A percentile compares a stretch with the other conserved stretches of the same genome.
Conservation (phyloP, 1,139 yeast genomes). For the Candida frijolesensis region DNA sequence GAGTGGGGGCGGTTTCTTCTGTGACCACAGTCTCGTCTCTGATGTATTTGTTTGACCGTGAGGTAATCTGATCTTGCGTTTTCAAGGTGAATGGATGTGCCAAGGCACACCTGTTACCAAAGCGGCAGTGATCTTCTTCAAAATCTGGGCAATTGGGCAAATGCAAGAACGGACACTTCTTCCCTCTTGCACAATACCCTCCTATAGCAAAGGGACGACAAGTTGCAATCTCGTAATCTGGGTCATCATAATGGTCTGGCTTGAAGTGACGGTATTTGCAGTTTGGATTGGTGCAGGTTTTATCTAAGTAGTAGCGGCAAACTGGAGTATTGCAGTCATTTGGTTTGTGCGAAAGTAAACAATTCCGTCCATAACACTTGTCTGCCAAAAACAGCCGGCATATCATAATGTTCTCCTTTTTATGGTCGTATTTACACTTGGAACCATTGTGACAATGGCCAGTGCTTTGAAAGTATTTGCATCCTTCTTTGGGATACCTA, state of each 20-base stretch:
- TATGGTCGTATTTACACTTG: constrained; percentile 59
- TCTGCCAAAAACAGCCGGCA: constrained; percentile 54
- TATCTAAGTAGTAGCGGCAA: constrained; percentile 55
- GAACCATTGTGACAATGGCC: constrained; percentile 60
- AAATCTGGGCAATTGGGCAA: constrained; percentile 71
- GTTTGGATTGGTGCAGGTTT: constrained; percentile 53
- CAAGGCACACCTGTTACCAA: constrained; percentile 50
- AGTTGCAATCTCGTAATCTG: constrained; percentile 44
- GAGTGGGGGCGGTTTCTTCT: constrained; percentile 14
- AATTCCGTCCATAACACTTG: constrained; percentile 50
- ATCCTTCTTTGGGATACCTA: constrained; percentile 24
- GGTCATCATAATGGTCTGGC: constrained; percentile 39
- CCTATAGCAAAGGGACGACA: constrained; percentile 70
- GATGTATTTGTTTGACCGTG: constrained; percentile 19
- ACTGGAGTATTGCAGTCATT: constrained; percentile 66
- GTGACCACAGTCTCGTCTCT: constrained; percentile 27
- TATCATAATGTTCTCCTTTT: constrained; percentile 49
- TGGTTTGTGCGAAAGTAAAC: constrained; percentile 60
- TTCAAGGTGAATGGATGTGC: constrained; percentile 43
- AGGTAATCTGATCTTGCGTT: constrained; percentile 30
- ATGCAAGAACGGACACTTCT: constrained; percentile 59
- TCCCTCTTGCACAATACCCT: constrained; percentile 71
- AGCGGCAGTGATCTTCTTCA: constrained; percentile 60
- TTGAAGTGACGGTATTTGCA: constrained; percentile 56
- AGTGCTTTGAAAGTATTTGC: constrained; percentile 43